Base-by-base conservation (phyloP, 1,139 yeast species). In the Geotrichum macrosporum region DNA sequence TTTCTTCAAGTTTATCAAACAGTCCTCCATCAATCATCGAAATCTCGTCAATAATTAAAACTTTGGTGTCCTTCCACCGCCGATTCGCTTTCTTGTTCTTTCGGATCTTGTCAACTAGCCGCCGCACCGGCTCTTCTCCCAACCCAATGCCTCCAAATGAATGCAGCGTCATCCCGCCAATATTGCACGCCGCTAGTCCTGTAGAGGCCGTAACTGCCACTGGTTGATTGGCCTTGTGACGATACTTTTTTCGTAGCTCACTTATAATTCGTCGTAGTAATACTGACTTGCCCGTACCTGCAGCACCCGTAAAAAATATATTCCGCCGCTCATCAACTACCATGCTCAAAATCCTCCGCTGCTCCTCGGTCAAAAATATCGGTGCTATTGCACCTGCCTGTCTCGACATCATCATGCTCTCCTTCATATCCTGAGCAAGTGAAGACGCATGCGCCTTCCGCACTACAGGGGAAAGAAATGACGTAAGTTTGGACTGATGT, bases 261-360 rank as follows among this genome's bases (percentile, higher is more conserved):
- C 77, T 75, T 46, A 92, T 89, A 35, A 92, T 74, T 22, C 82
- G 76, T 50, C 82, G 73, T 42, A 94, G 69, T 16, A 85, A 70
- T 4, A 88, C 81, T 1, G 96, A 86, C 62, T 88, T 88, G 59
- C 97, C 97, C 1, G 96, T 88, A 59, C 96, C 97, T 0, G 97
- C 97, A 34, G 96, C 85, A 34, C 97, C 97, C 0, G 96, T 88
- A 59, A 84, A 88, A 61, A 88, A 88, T 1, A 87, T 64, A 35
- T 81, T 48, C n/a, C 49, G 41, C 0, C 86, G 77, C 26, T 75
- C 69, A 26, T 79, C 71, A 5, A 68, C 63, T 4, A 87, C 92
- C 39, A 83, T 66, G n/a, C 76, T 72, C 10, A 86, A 69, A 6
- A 92, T 87, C 26, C 71, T 65, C 42, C 70, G 66, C 64, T 92